Evolutionary conservation across 306 rosid species (phyloP).

Genomic region (Ormosia semicastrata): DNA sequence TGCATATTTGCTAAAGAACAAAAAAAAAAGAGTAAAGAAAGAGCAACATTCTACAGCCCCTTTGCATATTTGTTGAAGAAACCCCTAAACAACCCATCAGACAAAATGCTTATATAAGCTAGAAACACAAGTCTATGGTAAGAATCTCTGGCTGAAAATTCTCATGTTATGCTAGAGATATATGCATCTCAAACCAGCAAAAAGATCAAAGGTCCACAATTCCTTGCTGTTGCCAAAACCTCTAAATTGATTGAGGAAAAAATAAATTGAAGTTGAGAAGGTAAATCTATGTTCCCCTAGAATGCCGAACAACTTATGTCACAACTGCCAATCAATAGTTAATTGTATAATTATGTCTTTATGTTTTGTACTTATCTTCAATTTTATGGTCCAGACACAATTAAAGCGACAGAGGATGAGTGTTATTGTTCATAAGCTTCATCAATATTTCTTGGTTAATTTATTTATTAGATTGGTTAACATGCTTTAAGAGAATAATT

Average conservation of each 20-base stretch:
- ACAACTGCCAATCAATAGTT: not conserved
- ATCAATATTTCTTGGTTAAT: not conserved
- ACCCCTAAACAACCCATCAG: no score
- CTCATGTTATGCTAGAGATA: no score
- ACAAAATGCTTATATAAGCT: no score
- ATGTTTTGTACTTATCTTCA: not conserved
- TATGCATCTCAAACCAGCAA: not conserved
- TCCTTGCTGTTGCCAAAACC: not conserved
- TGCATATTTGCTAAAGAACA: slow-evolving; percentile 36
- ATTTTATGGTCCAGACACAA: not conserved
- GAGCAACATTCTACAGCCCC: slow-evolving; percentile 68
- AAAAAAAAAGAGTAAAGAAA: no score
- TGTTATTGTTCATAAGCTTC: not conserved
- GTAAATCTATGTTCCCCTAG: not conserved
- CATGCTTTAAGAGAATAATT: not conserved
- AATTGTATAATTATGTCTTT: not conserved
- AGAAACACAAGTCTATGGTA: slow-evolving; percentile 56
- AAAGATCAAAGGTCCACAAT: not conserved
- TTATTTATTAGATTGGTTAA: not conserved
- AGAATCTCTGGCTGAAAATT: no score
- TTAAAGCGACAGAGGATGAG: not conserved
- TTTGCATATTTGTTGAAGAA: slow-evolving; percentile 45
- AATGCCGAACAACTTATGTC: not conserved
- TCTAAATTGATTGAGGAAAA: not conserved
- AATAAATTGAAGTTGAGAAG: not conserved